Evolutionary conservation across 306 rosid genomes (phyloP), one percentile per base, ranked within the genome.

Genomic region (Morella rubra): DNA sequence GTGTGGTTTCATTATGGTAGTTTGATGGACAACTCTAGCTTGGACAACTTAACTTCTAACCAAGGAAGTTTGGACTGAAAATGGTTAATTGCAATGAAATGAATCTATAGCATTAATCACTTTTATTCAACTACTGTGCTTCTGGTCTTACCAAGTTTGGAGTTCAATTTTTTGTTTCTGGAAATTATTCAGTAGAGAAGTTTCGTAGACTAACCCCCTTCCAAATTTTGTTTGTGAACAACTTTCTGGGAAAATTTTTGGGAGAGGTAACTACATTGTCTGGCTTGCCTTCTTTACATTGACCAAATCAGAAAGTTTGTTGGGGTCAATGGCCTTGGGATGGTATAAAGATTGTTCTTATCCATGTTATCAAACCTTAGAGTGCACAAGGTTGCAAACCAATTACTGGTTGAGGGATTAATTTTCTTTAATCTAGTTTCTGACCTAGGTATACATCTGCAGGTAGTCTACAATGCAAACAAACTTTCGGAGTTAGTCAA

Each of bases 381-480:
- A 62, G 7, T 45, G 72, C 18, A 68, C 37, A 44, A n/a, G 32
- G 1, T 20, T 42, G 19, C 8, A 45, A 69, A 69, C 58, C 58
- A 14, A 20, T 22, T 47, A 24, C 53, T 24, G 14, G 22, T 7
- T 45, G 52, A 10, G 19, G 47, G 5, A 18, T 55, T 71, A 18
- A 20, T 20, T 73, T 74, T 50, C 70, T 74, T 82, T 1, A 6
- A 0, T 32, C 44, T 50, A 18, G 55, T 62, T 71, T n/a, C 79
- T 84, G 46, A 65, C 69, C 73, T 70, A 47, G 69, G 6, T 52
- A 71, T 79, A 69, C 72, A 71, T 10, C 46, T 83, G 82, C 96
- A 95, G 99, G 91, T 89, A 53, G 92, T 95, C 82, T 89, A 89
- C 74, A 53, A 95, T 86, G 97, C 99, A 64, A 95, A 81, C 76